Conservation (phyloP, 345 rosid species). For the Lepidium sativum region DNA sequence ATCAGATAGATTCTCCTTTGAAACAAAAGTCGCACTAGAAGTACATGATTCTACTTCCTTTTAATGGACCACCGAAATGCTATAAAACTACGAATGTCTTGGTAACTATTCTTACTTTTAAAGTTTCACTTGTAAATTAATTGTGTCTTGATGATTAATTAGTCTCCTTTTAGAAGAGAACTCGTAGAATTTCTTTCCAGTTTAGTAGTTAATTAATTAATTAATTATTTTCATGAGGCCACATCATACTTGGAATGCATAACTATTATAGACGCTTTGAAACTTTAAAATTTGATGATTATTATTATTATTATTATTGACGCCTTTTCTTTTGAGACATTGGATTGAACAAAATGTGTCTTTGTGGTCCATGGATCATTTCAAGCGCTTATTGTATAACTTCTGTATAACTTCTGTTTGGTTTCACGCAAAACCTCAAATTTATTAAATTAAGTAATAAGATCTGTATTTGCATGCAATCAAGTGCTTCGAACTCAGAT, state of each 20-base stretch:
- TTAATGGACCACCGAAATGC: too few relatives aligned
- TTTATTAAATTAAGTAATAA: background rate
- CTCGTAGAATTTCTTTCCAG: background rate
- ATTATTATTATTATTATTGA: too few relatives aligned
- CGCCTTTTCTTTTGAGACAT: background rate
- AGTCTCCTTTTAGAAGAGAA: background rate
- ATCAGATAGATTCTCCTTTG: too few relatives aligned
- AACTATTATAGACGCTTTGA: background rate
- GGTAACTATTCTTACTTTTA: too few relatives aligned
- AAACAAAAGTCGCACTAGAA: too few relatives aligned
- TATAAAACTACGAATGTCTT: too few relatives aligned
- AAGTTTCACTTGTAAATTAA: too few relatives aligned
- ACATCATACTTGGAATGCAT: background rate
- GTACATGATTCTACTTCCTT: too few relatives aligned
- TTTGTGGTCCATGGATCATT: conserved; percentile 21
- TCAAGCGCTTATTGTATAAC: background rate
- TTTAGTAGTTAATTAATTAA: too few relatives aligned
- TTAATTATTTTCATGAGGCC: background rate
- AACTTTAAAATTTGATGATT: background rate
- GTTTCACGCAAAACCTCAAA: background rate
- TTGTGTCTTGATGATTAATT: too few relatives aligned
- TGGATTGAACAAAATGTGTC: conserved; percentile 16
- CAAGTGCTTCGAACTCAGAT: background rate
- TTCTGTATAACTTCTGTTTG: conserved; percentile 1
- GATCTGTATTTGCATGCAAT: background rate